Evolutionary conservation across 768 basidiomycete genomes (phyloP).

Genomic region (Neoboletus magnificus): DNA sequence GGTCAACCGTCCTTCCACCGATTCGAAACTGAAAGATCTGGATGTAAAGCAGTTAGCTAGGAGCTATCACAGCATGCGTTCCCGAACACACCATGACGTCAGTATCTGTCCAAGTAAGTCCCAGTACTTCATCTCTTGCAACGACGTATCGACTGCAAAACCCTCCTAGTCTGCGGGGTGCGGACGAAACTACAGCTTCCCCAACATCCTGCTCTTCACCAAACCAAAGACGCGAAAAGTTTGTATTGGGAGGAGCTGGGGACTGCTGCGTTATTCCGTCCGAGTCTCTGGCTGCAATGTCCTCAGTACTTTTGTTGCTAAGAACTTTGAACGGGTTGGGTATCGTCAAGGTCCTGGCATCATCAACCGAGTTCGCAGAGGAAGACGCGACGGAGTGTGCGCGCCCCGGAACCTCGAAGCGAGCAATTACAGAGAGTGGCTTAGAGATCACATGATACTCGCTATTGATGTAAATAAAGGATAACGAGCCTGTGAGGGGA

Average conservation of each 20-base stretch:
- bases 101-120: constrained; percentile 47
- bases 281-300: constrained; percentile 27
- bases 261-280: constrained; percentile 22
- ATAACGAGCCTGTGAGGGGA: constrained; percentile 20
- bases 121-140: constrained; percentile 31
- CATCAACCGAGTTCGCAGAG: constrained; percentile 21
- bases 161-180: constrained; percentile 9
- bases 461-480: constrained; percentile 38
- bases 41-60: not conserved
- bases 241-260: constrained; percentile 27
- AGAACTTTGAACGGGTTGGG: constrained; percentile 64
- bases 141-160: constrained; percentile 21
- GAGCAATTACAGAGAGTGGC: constrained; percentile 34
- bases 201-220: constrained; percentile 23
- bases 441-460: constrained; percentile 46
- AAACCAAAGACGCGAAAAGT: constrained; percentile 23
- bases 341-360: constrained; percentile 39
- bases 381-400: constrained; percentile 18
- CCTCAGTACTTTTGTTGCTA: constrained; percentile 48
- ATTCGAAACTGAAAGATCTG: constrained; percentile 24
- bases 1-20: not conserved
- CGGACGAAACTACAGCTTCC: constrained; percentile 15
- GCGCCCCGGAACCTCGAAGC: constrained; percentile 12
- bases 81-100: constrained; percentile 26
- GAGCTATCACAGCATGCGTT: not conserved